Conservation (phyloP, 2,329 filamentous ascomycete species). For the Botrytis deweyae region DNA sequence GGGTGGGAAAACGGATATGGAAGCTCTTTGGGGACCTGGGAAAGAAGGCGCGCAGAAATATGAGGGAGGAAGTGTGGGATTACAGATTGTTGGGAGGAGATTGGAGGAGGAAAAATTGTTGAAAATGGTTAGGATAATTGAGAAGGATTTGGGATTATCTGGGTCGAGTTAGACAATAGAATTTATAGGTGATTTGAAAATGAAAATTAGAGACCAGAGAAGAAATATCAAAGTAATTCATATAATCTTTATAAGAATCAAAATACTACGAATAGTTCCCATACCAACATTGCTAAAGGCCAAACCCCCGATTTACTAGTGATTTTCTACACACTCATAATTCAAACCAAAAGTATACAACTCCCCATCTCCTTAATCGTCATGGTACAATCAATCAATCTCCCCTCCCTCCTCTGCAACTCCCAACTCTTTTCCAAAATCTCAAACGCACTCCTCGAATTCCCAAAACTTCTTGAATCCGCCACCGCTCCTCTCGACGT, state of each 20-base stretch:
- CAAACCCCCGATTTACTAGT: too few species aligned
- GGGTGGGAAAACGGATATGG: background rate
- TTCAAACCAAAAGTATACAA: conserved; percentile 23
- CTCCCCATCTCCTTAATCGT: conserved; percentile 19
- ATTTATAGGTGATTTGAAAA: background rate
- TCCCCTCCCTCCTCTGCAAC: conserved; percentile 17
- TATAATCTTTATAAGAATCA: background rate
- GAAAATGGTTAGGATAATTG: conserved; percentile 30
- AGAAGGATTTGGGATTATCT: conserved; percentile 28
- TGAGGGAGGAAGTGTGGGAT: conserved; percentile 48
- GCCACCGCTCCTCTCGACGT: background rate
- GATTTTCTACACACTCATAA: background rate
- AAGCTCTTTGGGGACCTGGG: background rate
- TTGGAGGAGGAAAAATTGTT: conserved; percentile 57
- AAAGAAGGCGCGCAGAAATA: conserved; percentile 30
- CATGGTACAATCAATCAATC: conserved; percentile 23
- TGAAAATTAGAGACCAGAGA: background rate
- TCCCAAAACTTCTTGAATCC: conserved; percentile 25
- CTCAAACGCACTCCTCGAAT: conserved; percentile 21
- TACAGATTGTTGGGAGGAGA: conserved; percentile 53
- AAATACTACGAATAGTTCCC: background rate
- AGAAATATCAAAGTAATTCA: background rate
- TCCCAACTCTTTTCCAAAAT: conserved; percentile 28
- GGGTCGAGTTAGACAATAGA: background rate
- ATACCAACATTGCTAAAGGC: too few species aligned